Percentiles rank a stretch among this genome's conserved stretches.
Evolutionary conservation across 768 basidiomycete species (phyloP).

Genomic region (Boletus insuetus): DNA sequence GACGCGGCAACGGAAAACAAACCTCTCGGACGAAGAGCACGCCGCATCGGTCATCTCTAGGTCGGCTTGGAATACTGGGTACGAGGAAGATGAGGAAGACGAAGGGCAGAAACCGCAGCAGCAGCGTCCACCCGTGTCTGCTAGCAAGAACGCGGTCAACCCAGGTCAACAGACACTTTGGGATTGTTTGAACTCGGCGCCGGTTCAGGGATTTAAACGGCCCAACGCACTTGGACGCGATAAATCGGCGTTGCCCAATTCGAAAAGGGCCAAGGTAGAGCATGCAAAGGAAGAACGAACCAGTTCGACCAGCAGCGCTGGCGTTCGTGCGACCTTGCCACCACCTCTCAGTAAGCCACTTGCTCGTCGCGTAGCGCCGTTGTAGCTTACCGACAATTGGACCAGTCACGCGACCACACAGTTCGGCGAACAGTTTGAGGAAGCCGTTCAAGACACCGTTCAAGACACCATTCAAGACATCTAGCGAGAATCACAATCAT

Average conservation of each 20-base stretch:
- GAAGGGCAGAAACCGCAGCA: constrained; percentile 3
- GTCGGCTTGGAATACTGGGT: constrained; percentile 19
- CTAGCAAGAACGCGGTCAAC: neutral
- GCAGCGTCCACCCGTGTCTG: neutral
- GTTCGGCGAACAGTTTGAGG: constrained; percentile 37
- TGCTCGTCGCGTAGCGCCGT: neutral
- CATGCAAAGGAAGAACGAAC: neutral
- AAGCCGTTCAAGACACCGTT: constrained; percentile 56
- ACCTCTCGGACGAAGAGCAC: constrained; percentile 45
- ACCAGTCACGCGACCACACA: constrained; percentile 47
- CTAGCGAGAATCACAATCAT: constrained; percentile 38
- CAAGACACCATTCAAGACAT: constrained; percentile 41
- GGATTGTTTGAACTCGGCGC: constrained; percentile 17
- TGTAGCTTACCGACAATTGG: neutral
- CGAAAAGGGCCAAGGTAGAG: constrained; percentile 22
- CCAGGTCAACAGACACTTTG: constrained; percentile 22
- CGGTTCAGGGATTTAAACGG: constrained; percentile 25
- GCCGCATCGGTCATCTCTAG: constrained; percentile 24
- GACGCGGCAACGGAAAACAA: constrained; percentile 44
- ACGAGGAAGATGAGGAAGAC: constrained; percentile 28
- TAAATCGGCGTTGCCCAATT: constrained; percentile 7
- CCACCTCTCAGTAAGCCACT: constrained; percentile 21
- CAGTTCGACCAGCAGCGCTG: neutral
- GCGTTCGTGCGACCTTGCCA: constrained; percentile 11
- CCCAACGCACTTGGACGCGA: constrained; percentile 14